These are phyloP conservation scores for Candida caryicola DNA, from an alignment of 805 yeast species.

Conservation along the genomic window DNA sequence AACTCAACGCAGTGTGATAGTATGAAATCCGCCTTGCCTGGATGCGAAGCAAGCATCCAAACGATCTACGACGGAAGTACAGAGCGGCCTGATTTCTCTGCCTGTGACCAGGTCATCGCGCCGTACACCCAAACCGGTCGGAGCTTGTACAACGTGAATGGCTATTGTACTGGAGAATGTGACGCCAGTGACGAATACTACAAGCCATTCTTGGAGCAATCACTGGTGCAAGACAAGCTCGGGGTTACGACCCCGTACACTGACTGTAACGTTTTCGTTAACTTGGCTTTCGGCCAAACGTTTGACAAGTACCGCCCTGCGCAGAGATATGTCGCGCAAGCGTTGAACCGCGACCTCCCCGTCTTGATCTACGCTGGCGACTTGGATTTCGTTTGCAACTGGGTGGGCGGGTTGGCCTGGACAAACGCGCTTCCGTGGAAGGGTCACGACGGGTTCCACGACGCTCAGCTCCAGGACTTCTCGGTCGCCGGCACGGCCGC, in stretches of 20 bases:
- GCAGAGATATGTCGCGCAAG: slow-evolving; percentile 57
- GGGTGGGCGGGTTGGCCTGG: slow-evolving; percentile 43
- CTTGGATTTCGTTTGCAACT: slow-evolving; percentile 44
- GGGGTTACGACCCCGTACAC: too few relatives aligned
- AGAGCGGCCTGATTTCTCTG: too few relatives aligned
- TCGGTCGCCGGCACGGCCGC: slow-evolving; percentile 25
- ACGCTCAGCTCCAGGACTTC: slow-evolving; percentile 12
- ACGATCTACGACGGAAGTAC: too few relatives aligned
- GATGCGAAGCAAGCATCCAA: slow-evolving; percentile 36
- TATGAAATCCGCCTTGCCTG: slow-evolving; percentile 34
- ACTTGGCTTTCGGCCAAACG: slow-evolving; percentile 47
- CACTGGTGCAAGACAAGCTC: too few relatives aligned
- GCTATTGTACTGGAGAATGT: slow-evolving; percentile 49
- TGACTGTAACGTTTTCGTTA: slow-evolving; percentile 40
- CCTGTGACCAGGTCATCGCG: too few relatives aligned
- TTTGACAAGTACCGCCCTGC: slow-evolving; percentile 69
- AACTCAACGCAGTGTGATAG: too few relatives aligned
- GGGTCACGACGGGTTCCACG: slow-evolving; percentile 14
- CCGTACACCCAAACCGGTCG: slow-evolving; percentile 28
- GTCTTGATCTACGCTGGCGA: slow-evolving; percentile 46
- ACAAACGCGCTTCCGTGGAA: slow-evolving; percentile 22
- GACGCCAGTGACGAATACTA: slow-evolving; percentile 51
- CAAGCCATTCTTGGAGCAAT: slow-evolving; percentile 45
- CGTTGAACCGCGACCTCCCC: slow-evolving; percentile 38
- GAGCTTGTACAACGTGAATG: slow-evolving; percentile 42